A percentile compares a stretch with the other conserved stretches of the same genome.
Conservation (phyloP, 768 basidiomycete species). For the Filobasidium floriforme region DNA sequence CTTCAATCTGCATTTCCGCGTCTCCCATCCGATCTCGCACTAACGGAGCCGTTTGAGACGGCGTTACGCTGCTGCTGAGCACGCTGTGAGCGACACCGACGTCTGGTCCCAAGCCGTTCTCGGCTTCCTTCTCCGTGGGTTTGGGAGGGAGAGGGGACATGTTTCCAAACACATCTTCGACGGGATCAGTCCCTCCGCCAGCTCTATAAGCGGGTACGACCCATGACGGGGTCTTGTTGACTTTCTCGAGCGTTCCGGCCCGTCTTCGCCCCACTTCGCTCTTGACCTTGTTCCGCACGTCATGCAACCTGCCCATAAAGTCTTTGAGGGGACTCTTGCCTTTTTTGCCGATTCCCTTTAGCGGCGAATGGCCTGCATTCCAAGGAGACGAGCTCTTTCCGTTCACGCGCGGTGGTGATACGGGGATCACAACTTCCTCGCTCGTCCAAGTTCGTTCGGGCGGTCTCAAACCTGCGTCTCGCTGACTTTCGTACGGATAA, state of each 20-base stretch:
- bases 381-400: background rate
- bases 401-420: background rate
- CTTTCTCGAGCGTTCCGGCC: background rate
- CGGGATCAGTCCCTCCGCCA: background rate
- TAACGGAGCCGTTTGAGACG: background rate
- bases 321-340: constrained; percentile 3
- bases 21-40: background rate
- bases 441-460: background rate
- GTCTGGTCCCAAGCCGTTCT: background rate
- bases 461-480: background rate
- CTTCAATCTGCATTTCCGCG: background rate
- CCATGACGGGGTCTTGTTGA: background rate
- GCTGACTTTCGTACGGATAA: background rate
- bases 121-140: background rate
- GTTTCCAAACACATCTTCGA: constrained; percentile 3
- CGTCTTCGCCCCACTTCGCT: constrained; percentile 1
- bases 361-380: background rate
- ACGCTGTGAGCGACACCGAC: constrained; percentile 2
- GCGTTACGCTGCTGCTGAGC: background rate
- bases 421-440: background rate
- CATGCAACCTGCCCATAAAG: background rate
- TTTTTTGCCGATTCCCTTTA: background rate
- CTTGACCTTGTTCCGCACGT: constrained; percentile 7
- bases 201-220: background rate
- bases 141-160: background rate